phyloP scores from a whole-genome alignment of 2,329 filamentous ascomycete genomes.

The Trichophyton benhamiae region DNA sequence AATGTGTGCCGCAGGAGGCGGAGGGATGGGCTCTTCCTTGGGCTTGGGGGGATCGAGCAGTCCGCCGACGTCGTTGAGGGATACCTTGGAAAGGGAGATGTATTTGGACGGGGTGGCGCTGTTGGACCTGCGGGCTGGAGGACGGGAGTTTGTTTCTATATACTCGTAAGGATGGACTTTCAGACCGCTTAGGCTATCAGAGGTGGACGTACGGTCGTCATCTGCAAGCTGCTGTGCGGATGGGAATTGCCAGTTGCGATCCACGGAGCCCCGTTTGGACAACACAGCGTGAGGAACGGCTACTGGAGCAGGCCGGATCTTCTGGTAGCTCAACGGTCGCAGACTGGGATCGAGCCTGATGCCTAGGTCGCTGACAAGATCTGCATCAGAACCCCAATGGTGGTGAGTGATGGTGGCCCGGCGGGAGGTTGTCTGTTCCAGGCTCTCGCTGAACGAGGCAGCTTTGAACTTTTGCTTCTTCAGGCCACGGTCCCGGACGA shows the following conservation, averaged over 20 bases:
- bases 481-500: conserved; percentile 75
- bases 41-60: conserved; percentile 47
- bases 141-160: conserved; percentile 21
- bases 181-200: conserved; percentile 24
- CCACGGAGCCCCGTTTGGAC: conserved; percentile 19
- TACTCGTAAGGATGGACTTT: conserved; percentile 26
- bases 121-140: conserved; percentile 17
- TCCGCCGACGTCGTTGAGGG: conserved; percentile 77
- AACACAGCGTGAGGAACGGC: conserved; percentile 24
- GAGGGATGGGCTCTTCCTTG: conserved; percentile 7
- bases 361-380: conserved; percentile 70
- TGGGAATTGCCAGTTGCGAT: conserved; percentile 25
- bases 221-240: conserved; percentile 15
- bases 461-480: conserved; percentile 75
- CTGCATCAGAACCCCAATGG: conserved; percentile 81
- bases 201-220: conserved; percentile 20
- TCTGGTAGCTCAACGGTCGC: conserved; percentile 23
- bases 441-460: conserved; percentile 39
- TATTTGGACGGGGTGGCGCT: conserved; percentile 19
- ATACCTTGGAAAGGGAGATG: conserved; percentile 47
- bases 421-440: conserved; percentile 28
- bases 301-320: conserved; percentile 29
- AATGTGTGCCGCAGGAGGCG: conserved; percentile 6
- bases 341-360: conserved; percentile 49
- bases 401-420: conserved; percentile 50